Conservation (phyloP, 148 eudicot genomes). For the Heliamphora exappendiculata region DNA sequence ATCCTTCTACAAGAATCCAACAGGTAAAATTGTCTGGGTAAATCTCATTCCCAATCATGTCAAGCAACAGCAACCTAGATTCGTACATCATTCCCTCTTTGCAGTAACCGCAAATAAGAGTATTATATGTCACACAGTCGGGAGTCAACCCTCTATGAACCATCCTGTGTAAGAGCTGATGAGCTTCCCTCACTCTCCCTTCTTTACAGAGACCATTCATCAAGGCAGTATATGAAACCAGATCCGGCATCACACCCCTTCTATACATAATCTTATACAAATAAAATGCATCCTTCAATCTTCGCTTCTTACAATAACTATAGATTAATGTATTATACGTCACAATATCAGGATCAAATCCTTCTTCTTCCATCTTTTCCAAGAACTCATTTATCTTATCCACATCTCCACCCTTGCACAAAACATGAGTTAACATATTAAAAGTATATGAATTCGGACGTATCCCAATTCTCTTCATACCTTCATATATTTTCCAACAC, state of each 20-base stretch:
- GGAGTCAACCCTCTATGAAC: conserved; percentile 63
- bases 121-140: conserved; percentile 60
- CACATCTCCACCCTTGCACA: conserved; percentile 53
- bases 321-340: conserved; percentile 74
- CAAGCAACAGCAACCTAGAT: conserved; percentile 52
- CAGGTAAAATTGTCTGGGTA: conserved; percentile 65
- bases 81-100: conserved; percentile 76
- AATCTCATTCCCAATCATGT: conserved; percentile 54
- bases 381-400: conserved; percentile 65
- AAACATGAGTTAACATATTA: conserved; percentile 64
- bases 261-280: conserved; percentile 73
- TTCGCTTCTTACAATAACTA: conserved; percentile 59
- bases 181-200: conserved; percentile 66
- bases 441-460: conserved; percentile 64
- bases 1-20: conserved; percentile 60
- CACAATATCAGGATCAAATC: conserved; percentile 83
- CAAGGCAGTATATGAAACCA: conserved; percentile 67
- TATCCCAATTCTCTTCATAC: conserved; percentile 53
- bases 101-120: conserved; percentile 72
- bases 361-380: conserved; percentile 93
- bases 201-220: conserved; percentile 78
- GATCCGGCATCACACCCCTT: conserved; percentile 70
- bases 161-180: conserved; percentile 53
- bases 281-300: conserved; percentile 73
- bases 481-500: conserved; percentile 72